Percentiles rank a stretch among this genome's conserved stretches.
These are phyloP conservation scores for Penicillium waksmanii DNA, from an alignment of 495 filamentous ascomycete genomes.

Conservation along the genomic window DNA sequence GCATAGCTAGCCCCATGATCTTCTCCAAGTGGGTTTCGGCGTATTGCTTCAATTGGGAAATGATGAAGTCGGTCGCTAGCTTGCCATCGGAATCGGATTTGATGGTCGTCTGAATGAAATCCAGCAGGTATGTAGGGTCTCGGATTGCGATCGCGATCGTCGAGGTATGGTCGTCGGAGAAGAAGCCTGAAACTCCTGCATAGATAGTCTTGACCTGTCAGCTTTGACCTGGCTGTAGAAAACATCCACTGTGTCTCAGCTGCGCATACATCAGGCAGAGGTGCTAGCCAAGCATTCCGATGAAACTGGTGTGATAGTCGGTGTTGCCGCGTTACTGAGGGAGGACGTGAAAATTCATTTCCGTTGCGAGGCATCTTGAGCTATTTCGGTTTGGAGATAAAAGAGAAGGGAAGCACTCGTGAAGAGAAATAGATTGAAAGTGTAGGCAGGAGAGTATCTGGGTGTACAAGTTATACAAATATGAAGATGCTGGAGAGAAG, in stretches of 20 bases:
- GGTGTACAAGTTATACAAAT: background rate
- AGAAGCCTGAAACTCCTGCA: constrained; percentile 61
- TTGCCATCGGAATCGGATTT: constrained; percentile 27
- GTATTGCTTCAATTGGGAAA: constrained; percentile 57
- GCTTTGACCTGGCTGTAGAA: background rate
- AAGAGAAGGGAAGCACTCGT: background rate
- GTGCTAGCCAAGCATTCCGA: constrained; percentile 28
- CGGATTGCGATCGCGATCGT: constrained; percentile 71
- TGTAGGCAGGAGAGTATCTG: background rate
- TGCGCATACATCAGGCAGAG: constrained; percentile 27
- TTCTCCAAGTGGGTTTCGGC: constrained; percentile 66
- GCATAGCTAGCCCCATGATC: constrained; percentile 61
- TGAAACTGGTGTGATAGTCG: constrained; percentile 31
- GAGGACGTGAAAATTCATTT: constrained; percentile 33
- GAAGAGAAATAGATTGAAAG: too few species aligned
- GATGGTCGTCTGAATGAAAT: constrained; percentile 68
- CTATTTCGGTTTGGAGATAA: background rate
- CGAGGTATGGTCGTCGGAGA: constrained; percentile 51
- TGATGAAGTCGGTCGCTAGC: constrained; percentile 55
- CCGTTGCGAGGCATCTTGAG: constrained; percentile 15
- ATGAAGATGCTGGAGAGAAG: background rate
- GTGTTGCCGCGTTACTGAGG: constrained; percentile 38
- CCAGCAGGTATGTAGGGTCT: constrained; percentile 77
- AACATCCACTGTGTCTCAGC: background rate
- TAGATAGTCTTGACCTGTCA: constrained; percentile 58